Base-by-base conservation (phyloP, 2,329 filamentous ascomycete species). In the Microcyclosporella mali region DNA sequence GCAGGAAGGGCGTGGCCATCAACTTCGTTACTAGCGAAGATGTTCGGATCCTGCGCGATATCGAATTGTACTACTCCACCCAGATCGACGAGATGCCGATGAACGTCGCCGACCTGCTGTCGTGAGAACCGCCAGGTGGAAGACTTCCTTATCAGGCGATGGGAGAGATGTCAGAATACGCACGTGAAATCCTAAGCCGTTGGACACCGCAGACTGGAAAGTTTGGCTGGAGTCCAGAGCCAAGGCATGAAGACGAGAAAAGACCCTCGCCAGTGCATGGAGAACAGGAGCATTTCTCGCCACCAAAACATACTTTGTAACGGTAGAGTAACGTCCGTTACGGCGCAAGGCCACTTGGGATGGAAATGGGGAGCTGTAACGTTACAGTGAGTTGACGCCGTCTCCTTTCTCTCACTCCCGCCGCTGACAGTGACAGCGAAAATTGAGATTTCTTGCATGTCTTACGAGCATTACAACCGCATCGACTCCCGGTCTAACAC, bases 11-110 rank as follows among this genome's bases (percentile, higher is more conserved):
- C 77, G 92, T 98, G 54, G 92, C 92, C 29, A 98, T 98, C 77
- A 98, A 98, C 74, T 98, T 98, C 63, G 92, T 98, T 55, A 98
- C 92, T 2, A 94, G 86, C 62, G 92, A 98, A 59, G 92, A 98
- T 65, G 92, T 98, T 47, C 85, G 92, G 64, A 98, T 98, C 64
- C 77, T 98, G 60, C 82, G 92, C 56, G 92, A 98, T 65, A 98
- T 98, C 60, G 92, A 98, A 73, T 83, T 94, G 61, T 94, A 94
- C 71, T 94, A 94, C 70, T 94, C 87, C 12, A 95, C 89, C 35
- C 89, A 95, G 71, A 95, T 95, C 56, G 89, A 95, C 59, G 89
- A 95, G 73, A 95, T 95, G 89, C 89, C 89, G 14, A 95, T 95
- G 89, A 95, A 95, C 62, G 63, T 66, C 17, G 63, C 64, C 15